Base-by-base conservation (phyloP, 23 red algal genomes). In the Cyanidioschyzon merolae region DNA sequence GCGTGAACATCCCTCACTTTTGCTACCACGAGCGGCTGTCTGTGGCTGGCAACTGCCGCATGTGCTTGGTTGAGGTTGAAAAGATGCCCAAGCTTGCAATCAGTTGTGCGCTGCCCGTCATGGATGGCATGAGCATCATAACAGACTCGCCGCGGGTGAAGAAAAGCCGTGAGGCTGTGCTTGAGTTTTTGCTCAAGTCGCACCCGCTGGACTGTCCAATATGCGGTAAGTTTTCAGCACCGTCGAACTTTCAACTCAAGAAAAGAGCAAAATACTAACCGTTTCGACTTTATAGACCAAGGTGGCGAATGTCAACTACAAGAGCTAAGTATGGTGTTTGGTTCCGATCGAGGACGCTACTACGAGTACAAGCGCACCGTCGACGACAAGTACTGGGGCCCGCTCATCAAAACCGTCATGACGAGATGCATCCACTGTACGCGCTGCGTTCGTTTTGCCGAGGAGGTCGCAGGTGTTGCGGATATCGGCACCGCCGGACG, bases 391-490 rank as follows among this genome's bases (percentile, higher is more conserved):
- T 98, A 98, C 54, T 74, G 50, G 58, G 94, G 94, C 29, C 94
- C 94, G 38, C 71, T 98, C 24, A 88, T 98, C 76, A 98, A 98
- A 79, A 98, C 94, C 32, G 90, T 98, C 39, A 98, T 98, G 94
- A 98, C 94, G 7, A 45, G 94, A 39, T 98, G 94, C 84, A 98
- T 98, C 84, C 94, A 98, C 76, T 98, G 94, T 58, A 98, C 94
- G 36, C 76, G 94, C 38, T 98, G 94, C 39, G 94, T 98, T 32
- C 84, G 94, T 0, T 98, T 98, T 92, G 94, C 84, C 16, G 90
- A 88, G n/a, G 94, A 98, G 87, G 79, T 98, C 35, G 94, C 94
- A 37, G 94, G 94, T 40, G 94, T 98, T 31, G 88, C 89, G 58
- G 94, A 98, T 77, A 79, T 98, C 79, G 94, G 94, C 39, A 98